Conservation (phyloP, 805 yeast species). For the Peterozyma toletana region DNA sequence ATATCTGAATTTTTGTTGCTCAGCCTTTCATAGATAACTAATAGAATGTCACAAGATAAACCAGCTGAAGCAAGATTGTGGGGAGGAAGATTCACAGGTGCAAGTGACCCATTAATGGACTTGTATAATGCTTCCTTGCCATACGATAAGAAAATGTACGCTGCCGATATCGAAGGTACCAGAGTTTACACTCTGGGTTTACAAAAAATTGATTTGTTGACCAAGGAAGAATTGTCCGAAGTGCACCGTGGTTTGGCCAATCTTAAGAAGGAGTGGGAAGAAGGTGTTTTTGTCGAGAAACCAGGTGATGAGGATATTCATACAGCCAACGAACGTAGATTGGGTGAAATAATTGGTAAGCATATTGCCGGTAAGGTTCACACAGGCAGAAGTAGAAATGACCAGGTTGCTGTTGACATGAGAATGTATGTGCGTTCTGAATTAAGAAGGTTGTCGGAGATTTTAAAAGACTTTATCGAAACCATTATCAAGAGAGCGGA, state of each 20-base stretch:
- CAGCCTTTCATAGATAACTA: no score
- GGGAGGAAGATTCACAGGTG: slow-evolving; percentile 99
- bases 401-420: slow-evolving; percentile 99
- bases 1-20: no score
- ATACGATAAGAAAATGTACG: slow-evolving; percentile 91
- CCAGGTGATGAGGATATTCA: slow-evolving; percentile 97
- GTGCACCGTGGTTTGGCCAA: slow-evolving; percentile 77
- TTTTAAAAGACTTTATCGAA: slow-evolving; percentile 54
- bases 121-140: slow-evolving; percentile 95
- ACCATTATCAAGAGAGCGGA: slow-evolving; percentile 72
- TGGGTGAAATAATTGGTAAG: slow-evolving; percentile 93
- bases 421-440: slow-evolving; percentile 84
- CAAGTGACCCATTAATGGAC: slow-evolving; percentile 96
- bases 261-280: slow-evolving; percentile 79
- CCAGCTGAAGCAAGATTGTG: slow-evolving; percentile 74
- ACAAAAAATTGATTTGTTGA: slow-evolving; percentile 68
- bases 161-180: slow-evolving; percentile 91
- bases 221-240: slow-evolving; percentile 62
- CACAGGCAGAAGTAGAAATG: slow-evolving; percentile 98
- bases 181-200: slow-evolving; percentile 88
- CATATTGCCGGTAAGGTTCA: slow-evolving; percentile 96
- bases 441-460: slow-evolving; percentile 50
- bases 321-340: slow-evolving; percentile 96
- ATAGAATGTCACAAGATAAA: slow-evolving; percentile 25
- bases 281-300: slow-evolving; percentile 59